These are phyloP conservation scores for Floccularia luteovirens DNA, from an alignment of 768 basidiomycete genomes.

Conservation along the genomic window DNA sequence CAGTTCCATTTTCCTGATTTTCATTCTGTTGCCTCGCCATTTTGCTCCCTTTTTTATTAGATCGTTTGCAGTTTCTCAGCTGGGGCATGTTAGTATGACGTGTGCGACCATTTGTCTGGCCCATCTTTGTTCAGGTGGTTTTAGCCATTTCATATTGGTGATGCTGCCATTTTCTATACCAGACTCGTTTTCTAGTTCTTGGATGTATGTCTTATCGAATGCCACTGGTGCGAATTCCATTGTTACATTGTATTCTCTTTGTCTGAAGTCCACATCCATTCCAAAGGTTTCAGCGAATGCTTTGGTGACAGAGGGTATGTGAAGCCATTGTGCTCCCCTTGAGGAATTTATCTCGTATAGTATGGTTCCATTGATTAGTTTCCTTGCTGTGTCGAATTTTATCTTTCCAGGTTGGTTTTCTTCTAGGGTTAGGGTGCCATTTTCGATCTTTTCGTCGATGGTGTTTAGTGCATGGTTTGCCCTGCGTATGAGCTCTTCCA, in stretches of 20 bases:
- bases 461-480: not conserved
- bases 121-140: not conserved
- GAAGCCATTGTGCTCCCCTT: not conserved
- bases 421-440: not conserved
- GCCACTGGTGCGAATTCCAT: not conserved
- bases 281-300: not conserved
- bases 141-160: not conserved
- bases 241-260: not conserved
- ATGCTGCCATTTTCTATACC: not conserved
- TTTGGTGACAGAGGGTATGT: not conserved
- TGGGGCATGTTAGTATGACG: not conserved
- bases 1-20: not conserved
- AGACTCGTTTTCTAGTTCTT: not conserved
- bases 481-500: not conserved
- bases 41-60: not conserved
- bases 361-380: not conserved
- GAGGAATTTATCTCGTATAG: not conserved
- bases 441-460: not conserved
- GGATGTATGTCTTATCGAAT: not conserved
- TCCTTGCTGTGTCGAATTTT: not conserved
- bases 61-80: not conserved
- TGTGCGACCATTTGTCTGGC: not conserved
- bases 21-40: not conserved
- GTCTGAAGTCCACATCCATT: not conserved
- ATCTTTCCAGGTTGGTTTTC: not conserved